These are phyloP conservation scores for Suillus luteus DNA, from an alignment of 768 basidiomycete genomes.

Conservation along the genomic window DNA sequence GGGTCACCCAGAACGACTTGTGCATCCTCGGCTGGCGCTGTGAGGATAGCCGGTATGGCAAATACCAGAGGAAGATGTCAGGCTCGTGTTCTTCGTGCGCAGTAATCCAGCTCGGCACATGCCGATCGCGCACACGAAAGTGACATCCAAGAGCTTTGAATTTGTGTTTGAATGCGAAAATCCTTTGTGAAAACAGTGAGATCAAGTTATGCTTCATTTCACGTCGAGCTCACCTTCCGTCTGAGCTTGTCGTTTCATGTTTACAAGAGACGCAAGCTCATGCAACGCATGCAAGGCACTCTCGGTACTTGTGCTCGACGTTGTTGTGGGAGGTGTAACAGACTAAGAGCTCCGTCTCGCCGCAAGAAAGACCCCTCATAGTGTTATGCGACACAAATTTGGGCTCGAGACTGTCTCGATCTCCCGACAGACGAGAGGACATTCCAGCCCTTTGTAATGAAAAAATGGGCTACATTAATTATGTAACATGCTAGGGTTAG, in stretches of 20 bases:
- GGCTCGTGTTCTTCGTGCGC: too few species aligned
- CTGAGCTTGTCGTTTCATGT: constrained; percentile 77
- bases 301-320: too few species aligned
- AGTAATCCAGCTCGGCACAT: constrained; percentile 69
- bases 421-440: constrained; percentile 96
- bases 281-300: too few species aligned
- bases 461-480: too few species aligned
- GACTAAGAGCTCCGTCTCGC: too few species aligned
- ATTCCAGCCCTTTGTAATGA: constrained; percentile 22
- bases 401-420: constrained; percentile 98
- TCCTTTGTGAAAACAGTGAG: constrained; percentile 33
- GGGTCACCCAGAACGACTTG: constrained; percentile 46
- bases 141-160: constrained; percentile 65
- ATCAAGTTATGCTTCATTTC: not conserved
- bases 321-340: too few species aligned
- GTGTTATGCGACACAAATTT: constrained; percentile 99
- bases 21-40: constrained; percentile 39
- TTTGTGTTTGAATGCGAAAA: constrained; percentile 53
- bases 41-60: constrained; percentile 35
- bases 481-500: too few species aligned
- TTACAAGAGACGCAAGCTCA: constrained; percentile 82
- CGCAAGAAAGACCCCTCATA: constrained; percentile 92
- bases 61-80: constrained; percentile 33
- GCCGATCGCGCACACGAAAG: constrained; percentile 74
- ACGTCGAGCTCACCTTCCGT: constrained; percentile 33